Evolutionary conservation across 208 protist species (phyloP).

Genomic region (Trypanosoma grayi): DNA sequence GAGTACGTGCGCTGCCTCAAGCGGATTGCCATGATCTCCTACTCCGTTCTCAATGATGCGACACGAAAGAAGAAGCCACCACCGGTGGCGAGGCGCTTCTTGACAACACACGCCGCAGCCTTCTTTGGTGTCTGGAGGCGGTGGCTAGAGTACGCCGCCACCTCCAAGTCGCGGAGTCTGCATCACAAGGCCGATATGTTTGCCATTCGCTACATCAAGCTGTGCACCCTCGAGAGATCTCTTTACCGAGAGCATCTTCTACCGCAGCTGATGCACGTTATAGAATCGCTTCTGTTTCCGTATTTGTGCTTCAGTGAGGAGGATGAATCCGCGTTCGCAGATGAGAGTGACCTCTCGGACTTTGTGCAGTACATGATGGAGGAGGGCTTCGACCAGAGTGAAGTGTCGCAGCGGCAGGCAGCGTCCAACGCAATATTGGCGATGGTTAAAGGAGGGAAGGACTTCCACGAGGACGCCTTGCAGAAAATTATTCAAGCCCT

Average conservation of each 20-base stretch:
- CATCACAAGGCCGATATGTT: constrained; percentile 78
- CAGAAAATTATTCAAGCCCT: constrained; percentile 65
- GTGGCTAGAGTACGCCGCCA: constrained; percentile 69
- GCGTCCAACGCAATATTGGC: constrained; percentile 80
- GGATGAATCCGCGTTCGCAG: constrained; percentile 77
- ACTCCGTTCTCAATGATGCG: constrained; percentile 70
- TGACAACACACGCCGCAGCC: constrained; percentile 28
- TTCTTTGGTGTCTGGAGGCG: constrained; percentile 67
- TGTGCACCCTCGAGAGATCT: constrained; percentile 61
- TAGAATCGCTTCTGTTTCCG: constrained; percentile 81
- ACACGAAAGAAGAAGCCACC: constrained; percentile 67
- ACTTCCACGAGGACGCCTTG: constrained; percentile 64
- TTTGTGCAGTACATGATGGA: constrained; percentile 88
- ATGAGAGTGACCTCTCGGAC: constrained; percentile 66
- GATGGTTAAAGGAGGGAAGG: constrained; percentile 70
- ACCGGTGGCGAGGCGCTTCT: constrained; percentile 67
- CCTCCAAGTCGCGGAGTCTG: constrained; percentile 14
- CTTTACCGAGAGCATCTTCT: constrained; percentile 64
- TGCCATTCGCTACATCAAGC: constrained; percentile 79
- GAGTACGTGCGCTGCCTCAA: constrained; percentile 80
- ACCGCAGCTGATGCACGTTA: constrained; percentile 56
- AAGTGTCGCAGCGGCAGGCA: constrained; percentile 67
- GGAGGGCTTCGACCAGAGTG: constrained; percentile 63
- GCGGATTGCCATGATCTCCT: constrained; percentile 77
- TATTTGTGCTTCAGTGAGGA: constrained; percentile 73